Percentiles rank a stretch among this genome's conserved stretches.
Conservation (phyloP, 805 yeast species). For the Huiozyma naganishii region DNA sequence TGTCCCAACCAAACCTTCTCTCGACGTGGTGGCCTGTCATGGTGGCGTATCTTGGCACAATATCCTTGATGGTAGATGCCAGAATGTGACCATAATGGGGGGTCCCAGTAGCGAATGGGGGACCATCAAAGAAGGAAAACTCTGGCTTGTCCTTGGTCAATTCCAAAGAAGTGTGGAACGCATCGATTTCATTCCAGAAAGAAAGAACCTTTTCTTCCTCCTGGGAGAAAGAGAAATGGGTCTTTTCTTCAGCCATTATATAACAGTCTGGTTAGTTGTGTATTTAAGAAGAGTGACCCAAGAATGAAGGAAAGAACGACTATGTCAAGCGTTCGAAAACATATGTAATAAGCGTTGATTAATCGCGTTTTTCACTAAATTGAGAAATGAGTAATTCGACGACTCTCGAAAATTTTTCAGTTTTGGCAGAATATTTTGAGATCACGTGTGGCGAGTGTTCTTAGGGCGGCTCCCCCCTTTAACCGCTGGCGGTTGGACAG, state of each 20-base stretch:
- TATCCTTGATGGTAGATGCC: conserved; percentile 95
- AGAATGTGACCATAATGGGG: conserved; percentile 98
- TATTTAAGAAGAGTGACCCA: too few relatives aligned
- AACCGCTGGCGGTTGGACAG: too few relatives aligned
- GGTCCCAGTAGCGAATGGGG: conserved; percentile 98
- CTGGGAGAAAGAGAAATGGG: conserved; percentile 62
- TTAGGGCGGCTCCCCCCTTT: too few relatives aligned
- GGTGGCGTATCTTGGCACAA: conserved; percentile 93
- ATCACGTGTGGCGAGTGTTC: too few relatives aligned
- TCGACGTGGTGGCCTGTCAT: conserved; percentile 96
- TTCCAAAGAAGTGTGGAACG: conserved; percentile 81
- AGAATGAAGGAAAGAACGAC: too few relatives aligned
- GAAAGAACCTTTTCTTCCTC: conserved; percentile 79
- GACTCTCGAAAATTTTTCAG: too few relatives aligned
- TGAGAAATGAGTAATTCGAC: too few relatives aligned
- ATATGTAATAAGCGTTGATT: background rate
- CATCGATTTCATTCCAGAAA: conserved; percentile 84
- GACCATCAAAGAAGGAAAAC: conserved; percentile 95
- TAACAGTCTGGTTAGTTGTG: background rate
- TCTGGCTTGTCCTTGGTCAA: conserved; percentile 76
- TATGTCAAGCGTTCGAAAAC: too few relatives aligned
- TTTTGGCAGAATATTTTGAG: too few relatives aligned
- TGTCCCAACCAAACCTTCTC: conserved; percentile 99
- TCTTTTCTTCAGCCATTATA: conserved; percentile 28
- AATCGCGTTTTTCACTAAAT: too few relatives aligned